phyloP scores from a whole-genome alignment of 2,329 filamentous ascomycete genomes.

The Pyrenophora tritici-repentis region DNA sequence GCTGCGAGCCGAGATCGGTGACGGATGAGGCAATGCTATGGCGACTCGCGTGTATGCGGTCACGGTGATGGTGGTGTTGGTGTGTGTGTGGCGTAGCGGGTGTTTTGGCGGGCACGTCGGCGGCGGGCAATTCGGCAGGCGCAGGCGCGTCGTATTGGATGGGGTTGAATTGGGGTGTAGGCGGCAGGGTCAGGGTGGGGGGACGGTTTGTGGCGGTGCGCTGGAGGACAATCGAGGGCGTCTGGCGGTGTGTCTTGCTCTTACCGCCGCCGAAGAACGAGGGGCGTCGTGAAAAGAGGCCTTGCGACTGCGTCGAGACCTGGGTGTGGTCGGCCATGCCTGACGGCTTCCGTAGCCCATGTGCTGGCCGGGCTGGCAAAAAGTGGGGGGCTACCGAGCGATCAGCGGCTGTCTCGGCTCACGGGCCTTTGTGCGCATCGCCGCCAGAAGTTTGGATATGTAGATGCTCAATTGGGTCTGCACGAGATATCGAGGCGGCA shows the following conservation, averaged over 20 bases:
- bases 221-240: slow-evolving; percentile 1
- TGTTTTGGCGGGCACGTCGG: slow-evolving; percentile 13
- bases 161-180: slow-evolving; percentile 15
- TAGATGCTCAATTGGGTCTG: too few relatives aligned
- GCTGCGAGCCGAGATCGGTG: slow-evolving; percentile 45
- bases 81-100: slow-evolving; percentile 30
- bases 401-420: slow-evolving; percentile 21
- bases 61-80: too few relatives aligned
- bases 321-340: slow-evolving; percentile 24
- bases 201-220: slow-evolving; percentile 4
- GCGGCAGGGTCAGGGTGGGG: slow-evolving; percentile 13
- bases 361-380: neutral
- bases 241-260: slow-evolving; percentile 18
- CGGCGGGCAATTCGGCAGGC: too few relatives aligned
- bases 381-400: slow-evolving; percentile 13
- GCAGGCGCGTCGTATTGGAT: slow-evolving; percentile 26
- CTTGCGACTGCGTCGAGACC: neutral
- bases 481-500: neutral
- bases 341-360: neutral
- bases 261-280: slow-evolving; percentile 39
- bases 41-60: slow-evolving; percentile 33
- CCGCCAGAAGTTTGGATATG: neutral
- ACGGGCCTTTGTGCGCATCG: slow-evolving; percentile 5
- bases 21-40: slow-evolving; percentile 45
- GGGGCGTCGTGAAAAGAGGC: slow-evolving; percentile 40